Percentiles rank a stretch among this genome's conserved stretches.
Evolutionary conservation across 352 stramenopile species (phyloP).

Genomic region (Pythium brachiatum): DNA sequence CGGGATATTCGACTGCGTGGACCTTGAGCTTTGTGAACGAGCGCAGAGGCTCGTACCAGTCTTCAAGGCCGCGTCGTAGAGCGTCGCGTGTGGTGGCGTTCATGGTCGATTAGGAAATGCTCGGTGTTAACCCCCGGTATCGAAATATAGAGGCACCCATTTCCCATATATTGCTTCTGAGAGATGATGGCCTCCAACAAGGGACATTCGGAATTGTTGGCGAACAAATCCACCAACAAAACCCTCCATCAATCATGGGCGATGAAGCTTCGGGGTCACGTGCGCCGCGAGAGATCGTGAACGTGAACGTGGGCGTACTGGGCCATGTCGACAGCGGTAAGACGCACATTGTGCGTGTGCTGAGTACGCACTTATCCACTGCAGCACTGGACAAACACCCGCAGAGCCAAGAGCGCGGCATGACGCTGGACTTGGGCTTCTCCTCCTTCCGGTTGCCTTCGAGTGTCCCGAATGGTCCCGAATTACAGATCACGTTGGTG

Average conservation of each 20-base stretch:
- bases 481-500: conserved; percentile 94
- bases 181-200: too few species aligned
- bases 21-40: too few species aligned
- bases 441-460: conserved; percentile 90
- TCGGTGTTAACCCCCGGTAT: too few species aligned
- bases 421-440: conserved; percentile 99
- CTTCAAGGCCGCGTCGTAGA: too few species aligned
- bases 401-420: conserved; percentile 94
- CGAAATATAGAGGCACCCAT: too few species aligned
- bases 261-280: not conserved
- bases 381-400: conserved; percentile 98
- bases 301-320: conserved; percentile 98
- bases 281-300: conserved; percentile 34
- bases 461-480: conserved; percentile 23
- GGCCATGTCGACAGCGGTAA: conserved; percentile 99
- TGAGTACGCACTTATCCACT: conserved; percentile 97
- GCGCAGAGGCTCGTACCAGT: too few species aligned
- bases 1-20: too few species aligned
- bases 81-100: too few species aligned
- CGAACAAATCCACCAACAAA: not conserved
- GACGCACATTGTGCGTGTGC: conserved; percentile 94
- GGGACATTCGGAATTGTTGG: not conserved
- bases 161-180: too few species aligned
- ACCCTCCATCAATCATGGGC: not conserved
- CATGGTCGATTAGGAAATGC: too few species aligned